Percentiles rank a stretch among this genome's conserved stretches.
Evolutionary conservation across 768 basidiomycete genomes (phyloP).

Genomic region (Trametes sanguinea): DNA sequence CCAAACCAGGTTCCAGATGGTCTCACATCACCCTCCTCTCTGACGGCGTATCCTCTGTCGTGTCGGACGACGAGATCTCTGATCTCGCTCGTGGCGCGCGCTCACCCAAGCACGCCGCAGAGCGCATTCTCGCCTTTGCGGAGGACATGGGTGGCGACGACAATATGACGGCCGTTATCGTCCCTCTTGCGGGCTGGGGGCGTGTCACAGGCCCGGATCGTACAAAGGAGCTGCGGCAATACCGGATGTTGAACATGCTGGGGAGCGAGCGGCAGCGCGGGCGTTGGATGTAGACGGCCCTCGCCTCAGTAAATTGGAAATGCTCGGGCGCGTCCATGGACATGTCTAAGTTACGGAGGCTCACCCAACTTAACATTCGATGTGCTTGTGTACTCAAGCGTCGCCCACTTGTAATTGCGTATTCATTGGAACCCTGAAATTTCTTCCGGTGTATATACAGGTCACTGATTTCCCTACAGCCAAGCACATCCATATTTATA

Average conservation of each 20-base stretch:
- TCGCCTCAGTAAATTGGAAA: no score
- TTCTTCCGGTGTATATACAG: background rate
- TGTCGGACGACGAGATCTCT: slow-evolving; percentile 93
- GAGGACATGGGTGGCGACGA: slow-evolving; percentile 89
- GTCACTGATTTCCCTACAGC: no score
- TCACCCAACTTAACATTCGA: no score
- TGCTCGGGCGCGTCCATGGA: no score
- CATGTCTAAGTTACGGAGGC: no score
- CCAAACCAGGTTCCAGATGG: slow-evolving; percentile 67
- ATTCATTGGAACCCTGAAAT: background rate
- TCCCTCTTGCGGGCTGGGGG: slow-evolving; percentile 94
- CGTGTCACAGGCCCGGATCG: slow-evolving; percentile 75
- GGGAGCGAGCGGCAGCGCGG: slow-evolving; percentile 35
- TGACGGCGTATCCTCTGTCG: slow-evolving; percentile 88
- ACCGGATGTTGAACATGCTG: slow-evolving; percentile 56
- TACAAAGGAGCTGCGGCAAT: slow-evolving; percentile 82
- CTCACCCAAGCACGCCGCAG: slow-evolving; percentile 80
- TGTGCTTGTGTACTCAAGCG: background rate
- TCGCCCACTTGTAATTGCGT: background rate
- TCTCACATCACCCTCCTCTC: slow-evolving; percentile 88
- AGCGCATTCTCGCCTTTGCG: slow-evolving; percentile 79
- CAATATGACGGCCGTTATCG: slow-evolving; percentile 88
- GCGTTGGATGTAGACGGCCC: slow-evolving; percentile 25
- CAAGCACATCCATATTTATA: background rate
- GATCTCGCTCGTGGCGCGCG: slow-evolving; percentile 77